Conservation (phyloP, 768 basidiomycete genomes). For the Agaricus blazei region DNA sequence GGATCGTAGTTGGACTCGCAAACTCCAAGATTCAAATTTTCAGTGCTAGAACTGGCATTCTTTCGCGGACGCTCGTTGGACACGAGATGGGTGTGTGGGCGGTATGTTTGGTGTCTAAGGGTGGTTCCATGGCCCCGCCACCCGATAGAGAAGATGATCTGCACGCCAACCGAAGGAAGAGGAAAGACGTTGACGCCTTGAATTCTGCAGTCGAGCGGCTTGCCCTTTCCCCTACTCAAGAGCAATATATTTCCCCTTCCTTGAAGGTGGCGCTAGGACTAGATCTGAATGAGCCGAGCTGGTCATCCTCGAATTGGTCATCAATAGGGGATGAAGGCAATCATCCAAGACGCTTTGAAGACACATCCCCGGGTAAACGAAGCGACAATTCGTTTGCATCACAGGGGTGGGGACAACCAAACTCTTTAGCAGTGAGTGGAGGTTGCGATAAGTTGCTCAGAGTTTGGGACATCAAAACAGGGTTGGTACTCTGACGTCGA, state of each 20-base stretch:
- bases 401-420: conserved; percentile 86
- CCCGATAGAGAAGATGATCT: conserved; percentile 4
- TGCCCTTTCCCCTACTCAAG: conserved; percentile 14
- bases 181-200: not conserved
- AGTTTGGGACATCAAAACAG: conserved; percentile 87
- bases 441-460: conserved; percentile 91
- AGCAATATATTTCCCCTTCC: conserved; percentile 27
- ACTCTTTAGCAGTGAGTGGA: conserved; percentile 80
- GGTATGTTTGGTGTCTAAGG: conserved; percentile 68
- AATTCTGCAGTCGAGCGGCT: not conserved
- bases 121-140: conserved; percentile 30
- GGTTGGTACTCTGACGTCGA: conserved; percentile 40
- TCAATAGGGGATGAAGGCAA: conserved; percentile 6
- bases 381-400: conserved; percentile 61
- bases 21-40: conserved; percentile 85
- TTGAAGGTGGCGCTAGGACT: conserved; percentile 49
- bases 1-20: conserved; percentile 86
- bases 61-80: conserved; percentile 72
- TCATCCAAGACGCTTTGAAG: not conserved
- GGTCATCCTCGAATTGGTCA: not conserved
- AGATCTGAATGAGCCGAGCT: conserved; percentile 13
- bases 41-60: conserved; percentile 70
- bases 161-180: not conserved
- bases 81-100: conserved; percentile 94
- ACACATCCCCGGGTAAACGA: conserved; percentile 21